Evolutionary conservation across 805 yeast genomes (phyloP).

Genomic region (Wickerhamiella qilinensis): DNA sequence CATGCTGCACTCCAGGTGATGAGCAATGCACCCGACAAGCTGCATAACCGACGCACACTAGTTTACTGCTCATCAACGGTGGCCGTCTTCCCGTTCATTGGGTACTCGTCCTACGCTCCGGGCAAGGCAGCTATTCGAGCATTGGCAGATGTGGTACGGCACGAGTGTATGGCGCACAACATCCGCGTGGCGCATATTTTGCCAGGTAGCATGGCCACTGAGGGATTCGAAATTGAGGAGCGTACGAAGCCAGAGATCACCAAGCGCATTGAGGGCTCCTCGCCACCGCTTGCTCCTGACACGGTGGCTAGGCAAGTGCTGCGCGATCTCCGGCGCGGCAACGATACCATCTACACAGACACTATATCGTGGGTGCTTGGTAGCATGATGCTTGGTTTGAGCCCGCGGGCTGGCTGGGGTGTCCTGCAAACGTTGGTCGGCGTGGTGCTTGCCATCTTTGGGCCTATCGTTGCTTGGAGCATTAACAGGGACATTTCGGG

Average conservation of each 20-base stretch:
- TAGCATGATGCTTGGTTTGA: conserved; percentile 28
- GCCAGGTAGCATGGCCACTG: conserved; percentile 84
- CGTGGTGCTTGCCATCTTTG: conserved; percentile 11
- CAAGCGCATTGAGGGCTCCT: conserved; percentile 68
- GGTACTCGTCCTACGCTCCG: conserved; percentile 86
- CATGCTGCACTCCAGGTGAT: conserved; percentile 36
- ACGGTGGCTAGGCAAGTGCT: conserved; percentile 50
- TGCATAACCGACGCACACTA: conserved; percentile 29
- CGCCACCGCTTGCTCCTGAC: conserved; percentile 49
- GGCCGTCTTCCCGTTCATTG: conserved; percentile 77
- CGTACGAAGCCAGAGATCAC: conserved; percentile 76
- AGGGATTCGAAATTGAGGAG: conserved; percentile 73
- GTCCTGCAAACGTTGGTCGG: conserved; percentile 14
- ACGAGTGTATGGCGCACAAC: conserved; percentile 56
- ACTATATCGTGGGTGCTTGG: conserved; percentile 64
- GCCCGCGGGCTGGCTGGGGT: conserved; percentile 16
- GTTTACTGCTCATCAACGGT: conserved; percentile 60
- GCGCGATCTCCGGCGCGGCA: conserved; percentile 41
- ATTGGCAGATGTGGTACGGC: conserved; percentile 61
- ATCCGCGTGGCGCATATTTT: conserved; percentile 57
- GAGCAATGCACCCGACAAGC: conserved; percentile 17
- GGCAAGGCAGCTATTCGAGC: conserved; percentile 68
- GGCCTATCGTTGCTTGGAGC: conserved; percentile 13
- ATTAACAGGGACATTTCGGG: conserved; percentile 10
- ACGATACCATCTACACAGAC: conserved; percentile 67